phyloP scores from a whole-genome alignment of 2,329 filamentous ascomycete genomes.

The Corynespora cassiicola region DNA sequence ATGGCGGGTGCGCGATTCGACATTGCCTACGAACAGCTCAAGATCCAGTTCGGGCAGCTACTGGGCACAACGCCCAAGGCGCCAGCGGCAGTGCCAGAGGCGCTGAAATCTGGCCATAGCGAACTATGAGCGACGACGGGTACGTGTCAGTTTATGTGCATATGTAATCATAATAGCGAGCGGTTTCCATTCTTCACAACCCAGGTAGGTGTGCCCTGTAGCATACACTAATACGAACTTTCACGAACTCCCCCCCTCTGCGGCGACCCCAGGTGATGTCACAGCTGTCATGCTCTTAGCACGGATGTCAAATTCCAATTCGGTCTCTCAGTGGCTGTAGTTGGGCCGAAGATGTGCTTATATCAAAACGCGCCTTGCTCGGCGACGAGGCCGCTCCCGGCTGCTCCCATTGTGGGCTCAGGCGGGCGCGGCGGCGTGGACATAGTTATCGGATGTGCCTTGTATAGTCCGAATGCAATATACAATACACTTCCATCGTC shows the following conservation, averaged over 20 bases:
- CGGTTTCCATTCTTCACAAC: constrained; percentile 16
- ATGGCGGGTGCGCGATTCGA: constrained; percentile 84
- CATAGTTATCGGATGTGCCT: constrained; percentile 10
- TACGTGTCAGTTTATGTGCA: constrained; percentile 21
- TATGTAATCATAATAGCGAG: constrained; percentile 39
- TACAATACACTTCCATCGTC: background rate
- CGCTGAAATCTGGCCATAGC: constrained; percentile 38
- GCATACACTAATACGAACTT: constrained; percentile 33
- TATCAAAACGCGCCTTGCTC: constrained; percentile 29
- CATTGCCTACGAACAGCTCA: constrained; percentile 65
- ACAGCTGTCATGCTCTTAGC: no score
- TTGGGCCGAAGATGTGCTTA: constrained; percentile 98
- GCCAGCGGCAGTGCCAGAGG: constrained; percentile 18
- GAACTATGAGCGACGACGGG: constrained; percentile 46
- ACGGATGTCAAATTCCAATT: constrained; percentile 99
- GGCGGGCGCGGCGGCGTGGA: constrained; percentile 23
- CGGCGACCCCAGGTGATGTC: constrained; percentile 13
- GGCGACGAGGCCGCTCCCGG: constrained; percentile 29
- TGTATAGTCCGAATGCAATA: background rate
- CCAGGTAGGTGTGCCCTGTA: constrained; percentile 16
- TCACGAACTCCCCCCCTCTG: constrained; percentile 5
- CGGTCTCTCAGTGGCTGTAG: constrained; percentile 79
- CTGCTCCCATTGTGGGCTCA: constrained; percentile 8
- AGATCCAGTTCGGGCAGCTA: constrained; percentile 54
- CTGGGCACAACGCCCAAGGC: constrained; percentile 27